Base-by-base conservation (phyloP, 225 moss, liverwort and hornwort genomes). In the Asterella californica region DNA sequence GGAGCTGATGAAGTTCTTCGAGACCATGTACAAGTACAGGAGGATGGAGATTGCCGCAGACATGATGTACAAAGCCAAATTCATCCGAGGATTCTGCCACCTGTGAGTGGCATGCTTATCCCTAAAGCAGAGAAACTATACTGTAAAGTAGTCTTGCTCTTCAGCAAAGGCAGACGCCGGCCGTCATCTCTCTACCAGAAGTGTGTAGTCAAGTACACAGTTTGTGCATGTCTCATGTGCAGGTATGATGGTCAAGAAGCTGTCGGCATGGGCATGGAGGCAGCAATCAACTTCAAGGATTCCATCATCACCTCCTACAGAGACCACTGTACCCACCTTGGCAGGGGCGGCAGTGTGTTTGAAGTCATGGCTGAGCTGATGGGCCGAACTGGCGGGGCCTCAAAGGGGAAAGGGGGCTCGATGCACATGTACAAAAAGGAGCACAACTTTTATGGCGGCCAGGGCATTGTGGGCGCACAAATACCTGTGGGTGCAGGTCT, bases 241-340 rank as follows among this genome's bases (percentile, higher is more conserved):
- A n/a, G n/a, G 60, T 95, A 95, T 69, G 94, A 95, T 71, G 94
- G 94, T 17, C 93, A 95, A 88, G 94, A 95, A 87, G 94, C 94
- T 12, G 90, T 95, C 65, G 93, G 93, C 81, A 90, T 95, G 82
- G 93, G 94, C 10, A 95, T 95, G 94, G 94, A 95, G 82, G 94
- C 90, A 32, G 82, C 93, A 37, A 82, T 95, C 70, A 91, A 85
- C 37, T 46, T 86, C 21, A 91, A 90, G 81, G 93, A 95, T 54
- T 91, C 90, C 80, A 89, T 95, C 32, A 95, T 93, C 81, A 95
- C 94, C 80, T 79, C 90, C 77, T 81, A 90, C 91, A 69, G 94
- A 88, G 74, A 87, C 83, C 86, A 90, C 90, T 95, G 94, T 69
- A 93, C 90, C 64, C 93, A 95, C 15, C 70, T 93, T 22, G 91